Base-by-base conservation (phyloP, 257 asterid species). In the Solanum tarapatanum region DNA sequence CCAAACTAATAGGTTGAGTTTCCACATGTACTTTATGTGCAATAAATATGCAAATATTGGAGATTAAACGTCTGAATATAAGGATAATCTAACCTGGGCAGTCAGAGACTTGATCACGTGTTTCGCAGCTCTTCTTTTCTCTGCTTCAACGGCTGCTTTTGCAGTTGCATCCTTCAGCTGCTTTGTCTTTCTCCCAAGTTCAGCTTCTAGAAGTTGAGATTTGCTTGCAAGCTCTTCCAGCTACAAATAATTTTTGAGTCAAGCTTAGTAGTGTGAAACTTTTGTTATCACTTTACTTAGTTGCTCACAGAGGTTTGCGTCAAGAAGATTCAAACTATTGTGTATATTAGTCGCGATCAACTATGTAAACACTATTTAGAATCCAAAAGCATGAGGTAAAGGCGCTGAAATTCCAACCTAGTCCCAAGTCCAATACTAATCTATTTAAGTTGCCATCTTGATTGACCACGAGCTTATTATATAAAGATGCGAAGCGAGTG, bases 51-150 rank as follows among this genome's bases (percentile, higher is more conserved):
- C 77, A 69, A 32, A 1, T 26, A n/a, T 12, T 83, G 11, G 28
- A 48, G 69, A 17, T 82, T 48, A 48, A 28, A 10, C 19, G 6
- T 48, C n/a, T 11, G 39, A 48, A 23, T 62, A 58, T 8, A 60
- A 60, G n/a, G 8, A 84, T 72, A 70, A 83, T 88, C 89, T 16
- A 80, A 95, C 99, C 98, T 93, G 98, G 33, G 94, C 92, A 89
- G 93, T 91, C n/a, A 96, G 90, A 23, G 93, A 91, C 89, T 92
- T 93, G 84, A 95, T 95, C 74, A 94, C 95, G 92, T 93, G 96
- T 89, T 94, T 94, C 3, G 98, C 98, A 21, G 97, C 96, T 92
- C 91, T 92, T 90, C 90, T 90, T 89, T 94, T 94, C 74, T 91
- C 93, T 79, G 96, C 93, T 91, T 95, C 99, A 17, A 91, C 93